Evolutionary conservation across 2,329 filamentous ascomycete species (phyloP), one percentile per base, ranked within the genome.

Genomic region (Malbranchea zuffiana): DNA sequence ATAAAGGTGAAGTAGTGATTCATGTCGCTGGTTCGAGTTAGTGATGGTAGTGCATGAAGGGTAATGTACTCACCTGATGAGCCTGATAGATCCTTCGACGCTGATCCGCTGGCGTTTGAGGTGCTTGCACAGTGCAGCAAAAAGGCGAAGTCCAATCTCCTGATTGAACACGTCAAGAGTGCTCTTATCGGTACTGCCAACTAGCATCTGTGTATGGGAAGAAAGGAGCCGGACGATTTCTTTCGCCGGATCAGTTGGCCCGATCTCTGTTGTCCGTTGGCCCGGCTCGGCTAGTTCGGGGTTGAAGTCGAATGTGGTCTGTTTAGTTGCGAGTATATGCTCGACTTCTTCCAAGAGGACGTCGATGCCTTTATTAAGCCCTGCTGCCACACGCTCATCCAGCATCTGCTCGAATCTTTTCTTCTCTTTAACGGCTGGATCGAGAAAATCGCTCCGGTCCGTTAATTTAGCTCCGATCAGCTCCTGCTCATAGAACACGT

Each of bases 331-430:
- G 50, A 86, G 86, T 23, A 98, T 73, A 55, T 92, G 95, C 57
- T 98, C 90, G 18, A 96, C 87, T 63, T 98, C 90, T 50, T 93
- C 86, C 82, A 98, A 96, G 28, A 98, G 73, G 40, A 95, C 90
- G 53, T 98, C 88, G 45, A 98, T 96, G 46, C 90, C 90, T 64
- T 93, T 95, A 61, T 95, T 95, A 44, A 98, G 67, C 1, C 92
- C 92, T 6, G 88, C 86, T 3, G 90, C 90, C 5, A 98, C 90
- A 42, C 84, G 83, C 61, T 96, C 90, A 54, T 98, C 90, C 1
- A 98, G 78, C 82, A 95, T 94, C 55, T 95, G 87, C 67, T 98
- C 90, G 51, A 96, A 98, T 47, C 84, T 86, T 66, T 95, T 96
- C 74, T 98, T 98, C 46, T 90, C 87, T 50, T 95, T 80, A 20